These are phyloP conservation scores for Carnegiea gigantea DNA, from an alignment of 179 eudicot species.

Conservation along the genomic window DNA sequence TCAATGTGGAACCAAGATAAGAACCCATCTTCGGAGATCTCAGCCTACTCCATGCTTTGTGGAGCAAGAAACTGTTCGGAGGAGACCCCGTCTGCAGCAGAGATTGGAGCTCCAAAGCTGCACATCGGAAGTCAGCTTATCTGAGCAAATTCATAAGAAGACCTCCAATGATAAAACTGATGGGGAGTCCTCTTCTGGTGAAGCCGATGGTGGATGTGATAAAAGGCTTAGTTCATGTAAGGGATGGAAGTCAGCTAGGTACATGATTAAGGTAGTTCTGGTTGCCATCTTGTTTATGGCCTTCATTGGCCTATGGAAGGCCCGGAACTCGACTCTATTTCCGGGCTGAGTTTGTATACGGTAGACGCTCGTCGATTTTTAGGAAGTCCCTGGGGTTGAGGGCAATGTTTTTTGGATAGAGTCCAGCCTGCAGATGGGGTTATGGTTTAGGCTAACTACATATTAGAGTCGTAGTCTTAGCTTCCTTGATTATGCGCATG, in stretches of 20 bases:
- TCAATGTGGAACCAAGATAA: constrained; percentile 57
- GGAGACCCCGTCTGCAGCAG: constrained; percentile 55
- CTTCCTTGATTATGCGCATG: constrained; percentile 6
- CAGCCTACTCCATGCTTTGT: constrained; percentile 18
- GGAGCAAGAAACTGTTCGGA: constrained; percentile 61
- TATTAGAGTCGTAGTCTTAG: constrained; percentile 17
- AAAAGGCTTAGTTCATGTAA: not conserved
- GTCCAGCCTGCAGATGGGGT: constrained; percentile 31
- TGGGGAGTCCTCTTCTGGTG: constrained; percentile 12
- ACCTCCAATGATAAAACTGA: not conserved
- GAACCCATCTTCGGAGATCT: constrained; percentile 35
- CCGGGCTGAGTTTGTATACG: constrained; percentile 26
- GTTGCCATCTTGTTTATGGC: constrained; percentile 27
- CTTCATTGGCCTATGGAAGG: constrained; percentile 29
- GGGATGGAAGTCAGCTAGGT: constrained; percentile 9
- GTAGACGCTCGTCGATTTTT: not conserved
- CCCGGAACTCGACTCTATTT: constrained; percentile 11
- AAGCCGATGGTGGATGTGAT: not conserved
- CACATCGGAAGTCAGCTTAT: constrained; percentile 2
- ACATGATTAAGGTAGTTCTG: constrained; percentile 24
- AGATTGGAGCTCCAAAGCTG: not conserved
- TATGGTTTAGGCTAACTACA: constrained; percentile 23
- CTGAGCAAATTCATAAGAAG: constrained; percentile 23
- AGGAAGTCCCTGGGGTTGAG: constrained; percentile 24
- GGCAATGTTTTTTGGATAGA: constrained; percentile 2